phyloP scores from a whole-genome alignment of 352 stramenopile species.

The Elongisporangium undulatum region DNA sequence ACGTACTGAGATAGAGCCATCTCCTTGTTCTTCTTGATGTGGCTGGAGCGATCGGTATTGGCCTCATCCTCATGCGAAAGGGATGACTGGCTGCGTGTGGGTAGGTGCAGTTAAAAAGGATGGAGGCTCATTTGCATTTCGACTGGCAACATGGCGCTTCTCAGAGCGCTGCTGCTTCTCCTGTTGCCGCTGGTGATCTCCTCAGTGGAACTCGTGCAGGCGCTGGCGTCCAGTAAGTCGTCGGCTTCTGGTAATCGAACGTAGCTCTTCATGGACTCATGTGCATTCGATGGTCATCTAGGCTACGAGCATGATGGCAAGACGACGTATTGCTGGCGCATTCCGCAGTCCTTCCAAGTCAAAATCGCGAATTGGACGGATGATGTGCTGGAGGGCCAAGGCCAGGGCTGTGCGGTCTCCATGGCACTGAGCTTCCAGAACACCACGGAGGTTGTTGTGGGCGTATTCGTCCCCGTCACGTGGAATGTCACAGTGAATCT shows the following conservation, averaged over 20 bases:
- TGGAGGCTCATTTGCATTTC: not conserved
- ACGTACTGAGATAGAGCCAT: not conserved
- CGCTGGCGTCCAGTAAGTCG: constrained; percentile 8
- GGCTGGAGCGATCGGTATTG: not conserved
- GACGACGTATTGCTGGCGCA: constrained; percentile 32
- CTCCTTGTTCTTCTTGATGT: not conserved
- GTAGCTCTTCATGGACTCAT: not conserved
- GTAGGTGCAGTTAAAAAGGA: too few species aligned
- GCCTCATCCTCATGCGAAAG: not conserved
- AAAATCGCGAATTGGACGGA: constrained; percentile 6
- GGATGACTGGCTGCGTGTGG: not conserved
- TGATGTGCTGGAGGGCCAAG: constrained; percentile 7
- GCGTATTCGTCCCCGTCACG: constrained; percentile 12
- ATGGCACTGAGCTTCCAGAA: constrained; percentile 12
- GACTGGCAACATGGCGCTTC: not conserved
- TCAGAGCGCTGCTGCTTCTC: not conserved
- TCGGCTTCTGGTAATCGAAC: not conserved
- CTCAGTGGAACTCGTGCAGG: not conserved
- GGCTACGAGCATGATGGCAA: constrained; percentile 21
- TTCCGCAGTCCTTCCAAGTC: constrained; percentile 10
- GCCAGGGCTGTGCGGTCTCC: constrained; percentile 14
- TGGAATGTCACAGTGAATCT: constrained; percentile 19
- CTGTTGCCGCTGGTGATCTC: not conserved
- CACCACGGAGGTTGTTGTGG: constrained; percentile 2
- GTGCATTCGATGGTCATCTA: not conserved